A percentile compares a stretch with the other conserved stretches of the same genome.
These are phyloP conservation scores for Parmelia sp. DNA, from an alignment of 495 filamentous ascomycete species.

Conservation along the genomic window DNA sequence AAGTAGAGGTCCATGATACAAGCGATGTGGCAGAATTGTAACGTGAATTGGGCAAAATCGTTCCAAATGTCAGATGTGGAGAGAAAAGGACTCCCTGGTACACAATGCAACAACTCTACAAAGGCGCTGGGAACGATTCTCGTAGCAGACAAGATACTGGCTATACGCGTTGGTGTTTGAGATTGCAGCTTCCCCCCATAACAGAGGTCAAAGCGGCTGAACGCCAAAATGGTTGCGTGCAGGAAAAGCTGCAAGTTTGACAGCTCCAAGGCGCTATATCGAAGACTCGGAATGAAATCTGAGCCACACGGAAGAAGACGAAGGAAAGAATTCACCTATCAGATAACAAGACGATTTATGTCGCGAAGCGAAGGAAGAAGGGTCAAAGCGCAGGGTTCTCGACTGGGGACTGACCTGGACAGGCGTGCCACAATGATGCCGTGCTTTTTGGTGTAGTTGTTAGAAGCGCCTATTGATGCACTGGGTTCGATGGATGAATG, in stretches of 20 bases:
- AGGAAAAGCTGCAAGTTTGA: neutral
- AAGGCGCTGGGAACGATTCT: neutral
- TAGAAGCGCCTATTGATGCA: slow-evolving; percentile 1
- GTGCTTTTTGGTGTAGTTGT: neutral
- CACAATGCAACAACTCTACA: neutral
- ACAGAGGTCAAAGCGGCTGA: neutral
- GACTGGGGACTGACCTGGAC: neutral
- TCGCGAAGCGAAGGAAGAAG: neutral
- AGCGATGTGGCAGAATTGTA: neutral
- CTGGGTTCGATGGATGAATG: neutral
- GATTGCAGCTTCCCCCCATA: neutral
- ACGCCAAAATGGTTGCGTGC: neutral
- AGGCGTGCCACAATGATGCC: neutral
- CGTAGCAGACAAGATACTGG: neutral
- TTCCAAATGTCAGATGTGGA: neutral
- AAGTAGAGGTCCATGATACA: neutral
- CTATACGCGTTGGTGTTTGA: neutral
- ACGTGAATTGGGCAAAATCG: neutral
- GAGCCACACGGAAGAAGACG: neutral
- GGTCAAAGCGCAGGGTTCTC: neutral
- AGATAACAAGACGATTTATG: neutral
- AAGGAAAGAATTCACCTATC: neutral
- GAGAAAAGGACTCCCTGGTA: neutral
- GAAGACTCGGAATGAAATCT: neutral
- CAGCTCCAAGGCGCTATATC: neutral